phyloP scores from a whole-genome alignment of 2,329 filamentous ascomycete genomes.

The Clonostachys byssicola region DNA sequence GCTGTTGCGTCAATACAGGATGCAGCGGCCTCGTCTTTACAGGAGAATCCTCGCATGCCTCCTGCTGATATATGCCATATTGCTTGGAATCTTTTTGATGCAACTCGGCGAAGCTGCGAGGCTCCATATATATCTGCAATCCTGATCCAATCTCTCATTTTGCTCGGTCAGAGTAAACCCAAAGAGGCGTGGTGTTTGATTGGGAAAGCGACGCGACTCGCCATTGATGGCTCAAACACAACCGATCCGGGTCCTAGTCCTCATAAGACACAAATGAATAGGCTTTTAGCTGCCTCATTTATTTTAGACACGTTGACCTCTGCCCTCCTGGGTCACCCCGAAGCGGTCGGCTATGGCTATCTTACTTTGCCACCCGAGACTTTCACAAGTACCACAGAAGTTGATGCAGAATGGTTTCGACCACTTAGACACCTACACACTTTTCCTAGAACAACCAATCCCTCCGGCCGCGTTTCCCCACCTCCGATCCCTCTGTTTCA shows the following conservation, averaged over 20 bases:
- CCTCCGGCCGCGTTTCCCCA: too few species aligned
- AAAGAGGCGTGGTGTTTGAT: slow-evolving; percentile 60
- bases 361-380: slow-evolving; percentile 1
- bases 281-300: slow-evolving; percentile 48
- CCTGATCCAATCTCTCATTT: slow-evolving; percentile 56
- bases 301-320: slow-evolving; percentile 57
- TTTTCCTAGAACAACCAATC: too few species aligned
- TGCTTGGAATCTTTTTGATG: slow-evolving; percentile 43
- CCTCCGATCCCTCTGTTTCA: too few species aligned
- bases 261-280: neutral
- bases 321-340: slow-evolving; percentile 40
- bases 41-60: neutral
- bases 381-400: slow-evolving; percentile 8
- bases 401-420: neutral
- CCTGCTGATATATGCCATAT: slow-evolving; percentile 40
- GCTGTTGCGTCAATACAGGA: slow-evolving; percentile 54
- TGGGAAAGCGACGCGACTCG: slow-evolving; percentile 52
- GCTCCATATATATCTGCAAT: slow-evolving; percentile 30
- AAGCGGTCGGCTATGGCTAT: slow-evolving; percentile 38
- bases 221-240: slow-evolving; percentile 19
- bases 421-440: too few species aligned
- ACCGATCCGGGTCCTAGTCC: neutral
- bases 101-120: slow-evolving; percentile 41
- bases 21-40: slow-evolving; percentile 10
- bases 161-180: slow-evolving; percentile 54